Evolutionary conservation across 371 early-diverging fungal species (phyloP), one percentile per base, ranked within the genome.

Genomic region (Circinella umbellata): DNA sequence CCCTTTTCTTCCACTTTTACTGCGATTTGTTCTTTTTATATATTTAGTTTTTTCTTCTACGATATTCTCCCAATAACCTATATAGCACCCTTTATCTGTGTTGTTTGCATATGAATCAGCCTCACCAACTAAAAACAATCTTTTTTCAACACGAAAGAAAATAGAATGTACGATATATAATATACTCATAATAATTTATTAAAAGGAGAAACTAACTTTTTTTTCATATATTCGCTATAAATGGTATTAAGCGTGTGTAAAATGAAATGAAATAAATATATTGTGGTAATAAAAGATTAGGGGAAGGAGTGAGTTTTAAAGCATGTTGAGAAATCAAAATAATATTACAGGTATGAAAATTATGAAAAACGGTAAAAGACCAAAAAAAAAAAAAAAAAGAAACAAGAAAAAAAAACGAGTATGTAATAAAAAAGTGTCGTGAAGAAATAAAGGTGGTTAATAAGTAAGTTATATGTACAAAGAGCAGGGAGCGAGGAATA

Each of bases 271-370:
- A 27, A 27, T 27, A 27, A 27, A 27, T 27, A 27, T 27, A 27
- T 27, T 27, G 27, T 27, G 27, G 27, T 27, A 27, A 27, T 4
- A 13, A 51, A 15, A 51, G 51, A 51, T 51, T 7, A 15, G 27
- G 57, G 57, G 34, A 27, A 27, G 57, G 20, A 1, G 57, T 13
- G 15, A 3, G 15, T 13, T 5, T 8, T 13, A 13, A n/a, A 57
- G 57, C 57, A 57, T 34, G 57, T 57, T 57, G 0, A 14, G 27
- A 57, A 57, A 57, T 53, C 11, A 8, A 51, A 57, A 34, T 10
- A 57, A 57, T 57, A 57, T 57, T 57, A 57, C 57, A 57, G 34
- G 57, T 57, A n/a, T 27, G 27, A 27, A 27, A 27, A 27, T 27
- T 27, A 27, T 27, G 27, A 27, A 27, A 27, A 27, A 27, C 27